These are phyloP conservation scores for Mycena haematopus DNA, from an alignment of 768 basidiomycete genomes.

Conservation along the genomic window DNA sequence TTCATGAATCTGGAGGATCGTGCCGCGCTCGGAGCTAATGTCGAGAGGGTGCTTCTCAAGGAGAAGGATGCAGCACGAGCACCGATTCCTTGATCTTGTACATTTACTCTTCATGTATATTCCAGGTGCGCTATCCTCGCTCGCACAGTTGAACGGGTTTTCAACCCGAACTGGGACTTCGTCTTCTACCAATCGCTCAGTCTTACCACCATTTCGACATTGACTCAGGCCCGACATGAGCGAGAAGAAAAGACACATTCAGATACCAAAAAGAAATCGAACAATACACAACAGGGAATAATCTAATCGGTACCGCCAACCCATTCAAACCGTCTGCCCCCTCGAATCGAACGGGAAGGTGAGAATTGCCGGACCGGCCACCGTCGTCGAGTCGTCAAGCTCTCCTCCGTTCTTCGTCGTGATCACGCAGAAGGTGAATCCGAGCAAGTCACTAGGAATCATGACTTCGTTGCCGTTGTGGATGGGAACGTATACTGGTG, in stretches of 20 bases:
- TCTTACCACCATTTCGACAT: too few relatives aligned
- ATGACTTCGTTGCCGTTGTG: conserved; percentile 36
- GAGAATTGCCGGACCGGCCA: conserved; percentile 64
- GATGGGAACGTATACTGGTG: conserved; percentile 47
- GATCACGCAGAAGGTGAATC: conserved; percentile 60
- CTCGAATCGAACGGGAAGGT: conserved; percentile 44
- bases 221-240: too few relatives aligned
- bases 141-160: too few relatives aligned
- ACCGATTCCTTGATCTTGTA: conserved; percentile 41
- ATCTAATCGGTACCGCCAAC: too few relatives aligned
- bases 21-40: conserved; percentile 62
- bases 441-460: conserved; percentile 51
- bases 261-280: too few relatives aligned
- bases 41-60: conserved; percentile 61
- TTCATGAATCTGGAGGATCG: conserved; percentile 65
- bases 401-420: conserved; percentile 42
- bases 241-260: too few relatives aligned
- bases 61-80: conserved; percentile 77
- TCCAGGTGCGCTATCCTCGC: too few relatives aligned
- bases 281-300: too few relatives aligned
- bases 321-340: conserved; percentile 9
- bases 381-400: conserved; percentile 52
- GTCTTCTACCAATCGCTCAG: too few relatives aligned
- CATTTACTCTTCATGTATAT: not conserved
- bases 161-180: too few relatives aligned